Conservation (phyloP, 176 grass and related monocot genomes). For the Zoysia japonica region DNA sequence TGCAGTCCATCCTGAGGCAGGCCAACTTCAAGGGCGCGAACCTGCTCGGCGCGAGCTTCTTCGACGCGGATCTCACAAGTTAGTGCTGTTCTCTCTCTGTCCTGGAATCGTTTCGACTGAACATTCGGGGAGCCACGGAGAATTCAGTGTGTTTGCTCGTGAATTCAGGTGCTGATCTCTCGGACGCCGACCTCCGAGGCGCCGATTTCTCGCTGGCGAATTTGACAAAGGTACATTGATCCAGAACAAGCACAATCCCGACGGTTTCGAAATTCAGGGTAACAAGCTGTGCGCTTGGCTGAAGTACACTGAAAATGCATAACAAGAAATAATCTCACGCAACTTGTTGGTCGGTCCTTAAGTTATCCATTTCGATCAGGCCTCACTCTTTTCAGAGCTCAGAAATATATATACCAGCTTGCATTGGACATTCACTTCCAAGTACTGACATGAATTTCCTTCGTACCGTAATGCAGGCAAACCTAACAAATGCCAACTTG, state of each 20-base stretch:
- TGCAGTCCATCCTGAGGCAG: slow-evolving; percentile 80
- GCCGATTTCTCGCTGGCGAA: slow-evolving; percentile 80
- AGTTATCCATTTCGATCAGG: background rate
- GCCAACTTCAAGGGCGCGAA: slow-evolving; percentile 86
- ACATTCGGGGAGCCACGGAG: background rate
- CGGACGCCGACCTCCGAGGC: slow-evolving; percentile 66
- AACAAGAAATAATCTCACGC: background rate
- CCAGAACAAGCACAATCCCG: too few relatives aligned
- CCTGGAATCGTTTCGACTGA: background rate
- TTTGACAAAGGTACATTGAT: slow-evolving; percentile 59
- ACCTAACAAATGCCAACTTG: slow-evolving; percentile 78
- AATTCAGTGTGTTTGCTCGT: background rate
- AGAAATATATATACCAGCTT: background rate
- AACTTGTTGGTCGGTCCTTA: background rate
- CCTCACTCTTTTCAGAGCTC: background rate
- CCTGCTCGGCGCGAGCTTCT: slow-evolving; percentile 82
- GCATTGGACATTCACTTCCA: too few relatives aligned
- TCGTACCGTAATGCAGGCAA: slow-evolving; percentile 34
- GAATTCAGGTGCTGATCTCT: slow-evolving; percentile 69
- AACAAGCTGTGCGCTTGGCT: background rate
- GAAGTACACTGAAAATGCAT: background rate
- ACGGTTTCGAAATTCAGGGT: background rate
- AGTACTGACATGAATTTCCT: background rate
- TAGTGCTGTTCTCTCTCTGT: background rate
- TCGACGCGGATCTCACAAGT: slow-evolving; percentile 91